Evolutionary conservation across 208 protist genomes (phyloP).

Genomic region (Crithidia bombi): DNA sequence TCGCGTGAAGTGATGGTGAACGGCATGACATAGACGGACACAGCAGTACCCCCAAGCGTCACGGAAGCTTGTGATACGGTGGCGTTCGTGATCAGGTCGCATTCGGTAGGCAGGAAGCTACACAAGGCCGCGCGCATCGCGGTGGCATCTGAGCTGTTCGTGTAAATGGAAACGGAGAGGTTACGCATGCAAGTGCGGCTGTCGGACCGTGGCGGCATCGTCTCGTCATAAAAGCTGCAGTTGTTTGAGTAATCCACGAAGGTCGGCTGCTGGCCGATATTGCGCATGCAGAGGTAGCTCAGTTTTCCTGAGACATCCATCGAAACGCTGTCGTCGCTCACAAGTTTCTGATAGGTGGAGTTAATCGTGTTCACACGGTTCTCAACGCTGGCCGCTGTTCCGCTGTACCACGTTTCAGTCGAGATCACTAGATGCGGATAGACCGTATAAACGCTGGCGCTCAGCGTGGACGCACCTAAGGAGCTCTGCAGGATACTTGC

Average conservation of each 20-base stretch:
- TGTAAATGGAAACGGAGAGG: constrained; percentile 36
- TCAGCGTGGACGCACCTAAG: constrained; percentile 19
- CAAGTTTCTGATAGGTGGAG: constrained; percentile 34
- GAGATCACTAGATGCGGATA: constrained; percentile 47
- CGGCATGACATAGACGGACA: constrained; percentile 6
- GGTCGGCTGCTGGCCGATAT: constrained; percentile 49
- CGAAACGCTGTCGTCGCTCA: neutral
- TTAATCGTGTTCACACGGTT: constrained; percentile 24
- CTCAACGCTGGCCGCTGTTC: constrained; percentile 17
- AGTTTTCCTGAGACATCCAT: constrained; percentile 30
- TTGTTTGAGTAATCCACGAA: constrained; percentile 38
- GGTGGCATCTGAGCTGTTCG: constrained; percentile 8
- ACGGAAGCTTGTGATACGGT: constrained; percentile 10
- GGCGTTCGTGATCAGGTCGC: constrained; percentile 33
- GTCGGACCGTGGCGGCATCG: constrained; percentile 3
- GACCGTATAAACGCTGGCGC: constrained; percentile 17
- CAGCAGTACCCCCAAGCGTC: constrained; percentile 8
- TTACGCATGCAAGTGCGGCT: constrained; percentile 22
- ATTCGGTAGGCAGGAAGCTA: constrained; percentile 40
- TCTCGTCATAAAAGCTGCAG: constrained; percentile 39
- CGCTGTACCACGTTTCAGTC: constrained; percentile 42
- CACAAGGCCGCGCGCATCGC: constrained; percentile 35
- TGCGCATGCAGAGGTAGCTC: constrained; percentile 40
- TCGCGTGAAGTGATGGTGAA: constrained; percentile 35
- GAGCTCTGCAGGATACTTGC: constrained; percentile 35